These are phyloP conservation scores for Neurospora discreta DNA, from an alignment of 495 filamentous ascomycete genomes.

Conservation along the genomic window DNA sequence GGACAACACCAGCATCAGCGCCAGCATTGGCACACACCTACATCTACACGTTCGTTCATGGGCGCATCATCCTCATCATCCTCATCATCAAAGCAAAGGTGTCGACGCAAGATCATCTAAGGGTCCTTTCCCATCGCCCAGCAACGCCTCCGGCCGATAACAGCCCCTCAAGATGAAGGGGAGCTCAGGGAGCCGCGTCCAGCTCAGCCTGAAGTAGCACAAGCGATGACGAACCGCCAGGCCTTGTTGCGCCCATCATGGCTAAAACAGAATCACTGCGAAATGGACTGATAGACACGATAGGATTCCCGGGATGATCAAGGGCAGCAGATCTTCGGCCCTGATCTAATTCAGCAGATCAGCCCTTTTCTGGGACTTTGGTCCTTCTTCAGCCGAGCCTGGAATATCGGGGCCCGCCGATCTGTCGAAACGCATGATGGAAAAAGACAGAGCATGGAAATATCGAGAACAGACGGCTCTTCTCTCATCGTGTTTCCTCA, in stretches of 20 bases:
- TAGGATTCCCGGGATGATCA: not conserved
- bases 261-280: not conserved
- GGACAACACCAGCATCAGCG: not conserved
- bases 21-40: not conserved
- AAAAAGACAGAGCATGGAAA: not conserved
- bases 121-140: not conserved
- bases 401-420: not conserved
- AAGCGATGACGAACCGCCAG: constrained; percentile 4
- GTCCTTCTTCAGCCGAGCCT: not conserved
- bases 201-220: constrained; percentile 1
- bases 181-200: not conserved
- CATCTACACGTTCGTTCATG: not conserved
- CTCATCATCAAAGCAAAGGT: not conserved
- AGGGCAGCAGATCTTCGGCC: not conserved
- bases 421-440: not conserved
- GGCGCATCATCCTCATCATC: not conserved
- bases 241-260: not conserved
- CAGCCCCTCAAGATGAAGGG: not conserved
- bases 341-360: not conserved
- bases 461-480: not conserved
- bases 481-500: not conserved
- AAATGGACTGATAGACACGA: not conserved
- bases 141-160: not conserved
- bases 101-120: not conserved
- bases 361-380: not conserved